Evolutionary conservation across 345 rosid species (phyloP).

Genomic region (Physaria fendleri): DNA sequence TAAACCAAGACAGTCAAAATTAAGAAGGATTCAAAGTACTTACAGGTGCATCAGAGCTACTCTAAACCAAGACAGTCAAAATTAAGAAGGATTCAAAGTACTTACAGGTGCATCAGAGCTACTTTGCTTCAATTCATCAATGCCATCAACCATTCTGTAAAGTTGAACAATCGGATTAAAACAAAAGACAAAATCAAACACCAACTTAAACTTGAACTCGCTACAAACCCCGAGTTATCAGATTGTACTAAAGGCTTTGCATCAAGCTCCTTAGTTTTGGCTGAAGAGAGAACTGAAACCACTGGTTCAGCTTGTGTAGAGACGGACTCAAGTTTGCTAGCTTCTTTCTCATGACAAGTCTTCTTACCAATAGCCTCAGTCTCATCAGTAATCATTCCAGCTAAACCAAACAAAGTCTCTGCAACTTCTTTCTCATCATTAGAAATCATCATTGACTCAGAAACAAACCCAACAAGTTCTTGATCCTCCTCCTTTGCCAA

Average conservation of each 20-base stretch:
- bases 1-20: background rate
- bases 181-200: background rate
- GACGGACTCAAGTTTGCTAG: constrained; percentile 27
- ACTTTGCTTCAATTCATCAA: constrained; percentile 34
- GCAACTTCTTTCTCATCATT: constrained; percentile 97
- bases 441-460: constrained; percentile 50
- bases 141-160: constrained; percentile 6
- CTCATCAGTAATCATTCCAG: constrained; percentile 60
- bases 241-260: constrained; percentile 20
- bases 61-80: background rate
- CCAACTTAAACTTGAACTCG: constrained; percentile 5
- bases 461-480: constrained; percentile 42
- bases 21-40: background rate
- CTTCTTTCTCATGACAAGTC: constrained; percentile 22
- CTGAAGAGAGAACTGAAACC: constrained; percentile 14
- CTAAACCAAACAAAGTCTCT: constrained; percentile 77
- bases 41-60: constrained; percentile 19
- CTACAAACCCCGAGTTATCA: constrained; percentile 10
- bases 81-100: background rate
- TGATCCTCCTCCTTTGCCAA: constrained; percentile 37
- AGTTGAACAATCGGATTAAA: background rate
- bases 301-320: constrained; percentile 19
- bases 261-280: constrained; percentile 26
- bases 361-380: constrained; percentile 19
- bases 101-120: constrained; percentile 24